Evolutionary conservation across 371 early-diverging fungal genomes (phyloP), one percentile per base, ranked within the genome.

Genomic region (Zopfochytrium polystomum): DNA sequence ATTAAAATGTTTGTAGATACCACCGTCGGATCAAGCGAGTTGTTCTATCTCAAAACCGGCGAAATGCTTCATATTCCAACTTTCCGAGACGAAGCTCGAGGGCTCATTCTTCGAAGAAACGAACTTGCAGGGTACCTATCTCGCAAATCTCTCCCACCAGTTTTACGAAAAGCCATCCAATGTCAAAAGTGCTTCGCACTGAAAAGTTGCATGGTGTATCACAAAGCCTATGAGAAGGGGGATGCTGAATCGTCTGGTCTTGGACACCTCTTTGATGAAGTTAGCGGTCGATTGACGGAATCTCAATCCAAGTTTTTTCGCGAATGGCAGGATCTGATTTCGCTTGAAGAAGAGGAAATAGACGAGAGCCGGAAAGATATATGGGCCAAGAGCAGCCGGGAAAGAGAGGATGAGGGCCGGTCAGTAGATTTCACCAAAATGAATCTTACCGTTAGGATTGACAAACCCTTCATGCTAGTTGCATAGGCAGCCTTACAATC

Each of bases 241-340:
- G 80, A 65, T 2, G 69, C 64, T 0, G 70, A 65, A 9, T 70
- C 86, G 0, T 75, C 83, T 43, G 85, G 87, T 0, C 62, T 85
- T 15, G 81, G 73, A 13, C 62, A 65, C 0, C 61, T 86, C 31
- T 92, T 90, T 71, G 79, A 85, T 1, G 65, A 78, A n/a, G 72
- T 62, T 18, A 86, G 83, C 11, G 58, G 72, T 0, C 87, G 90
- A 66, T 47, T 95, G 23, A 82, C 74, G 2, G 72, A 74, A 2
- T 46, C 33, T 1, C 86, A 88, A 7, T 31, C 78, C 13, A 68
- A 52, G 18, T 96, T 97, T 66, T 84, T 91, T 53, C 75, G 77
- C 13, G 74, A 85, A 23, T 96, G 97, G 97, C 84, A 88, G 62
- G 63, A 68, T 2, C 59, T 95, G 18, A 69, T 97, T 23, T 79